Percentiles rank a stretch among this genome's conserved stretches.
Evolutionary conservation across 139 green algal genomes (phyloP).

Genomic region (Chlamydomonas sp.): DNA sequence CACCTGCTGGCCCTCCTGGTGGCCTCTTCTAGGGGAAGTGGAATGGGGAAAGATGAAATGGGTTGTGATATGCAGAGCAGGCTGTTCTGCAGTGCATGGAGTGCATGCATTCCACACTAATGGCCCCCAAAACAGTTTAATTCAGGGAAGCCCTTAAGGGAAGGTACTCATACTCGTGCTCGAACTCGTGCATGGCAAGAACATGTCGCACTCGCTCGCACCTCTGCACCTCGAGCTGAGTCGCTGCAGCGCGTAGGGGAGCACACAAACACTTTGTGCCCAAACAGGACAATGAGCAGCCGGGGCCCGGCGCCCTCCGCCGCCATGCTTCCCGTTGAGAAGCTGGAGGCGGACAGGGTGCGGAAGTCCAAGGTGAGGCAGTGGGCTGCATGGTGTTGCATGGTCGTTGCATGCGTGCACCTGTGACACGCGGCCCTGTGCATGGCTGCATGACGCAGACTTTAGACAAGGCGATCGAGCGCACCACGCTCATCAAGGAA

Average conservation of each 20-base stretch:
- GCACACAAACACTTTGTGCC: background rate
- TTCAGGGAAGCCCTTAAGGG: too few species aligned
- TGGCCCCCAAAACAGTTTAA: too few species aligned
- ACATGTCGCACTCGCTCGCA: background rate
- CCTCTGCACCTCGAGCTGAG: background rate
- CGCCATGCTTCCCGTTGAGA: constrained; percentile 8
- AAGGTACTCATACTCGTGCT: background rate
- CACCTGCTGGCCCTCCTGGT: too few species aligned
- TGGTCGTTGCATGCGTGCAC: background rate
- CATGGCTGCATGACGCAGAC: background rate
- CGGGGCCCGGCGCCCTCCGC: too few species aligned
- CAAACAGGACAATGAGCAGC: too few species aligned
- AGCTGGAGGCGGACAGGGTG: background rate
- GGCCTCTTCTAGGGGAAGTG: too few species aligned
- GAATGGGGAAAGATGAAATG: too few species aligned
- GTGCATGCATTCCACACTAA: too few species aligned
- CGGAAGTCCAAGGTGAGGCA: constrained; percentile 1
- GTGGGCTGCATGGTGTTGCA: background rate
- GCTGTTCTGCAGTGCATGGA: too few species aligned
- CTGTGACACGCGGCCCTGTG: background rate
- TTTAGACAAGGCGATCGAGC: background rate
- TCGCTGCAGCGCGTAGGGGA: background rate
- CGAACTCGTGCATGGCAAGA: background rate
- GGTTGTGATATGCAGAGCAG: too few species aligned
- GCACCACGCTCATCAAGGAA: background rate